Evolutionary conservation across 805 yeast species (phyloP).

Genomic region (Suhomyces vadensis): DNA sequence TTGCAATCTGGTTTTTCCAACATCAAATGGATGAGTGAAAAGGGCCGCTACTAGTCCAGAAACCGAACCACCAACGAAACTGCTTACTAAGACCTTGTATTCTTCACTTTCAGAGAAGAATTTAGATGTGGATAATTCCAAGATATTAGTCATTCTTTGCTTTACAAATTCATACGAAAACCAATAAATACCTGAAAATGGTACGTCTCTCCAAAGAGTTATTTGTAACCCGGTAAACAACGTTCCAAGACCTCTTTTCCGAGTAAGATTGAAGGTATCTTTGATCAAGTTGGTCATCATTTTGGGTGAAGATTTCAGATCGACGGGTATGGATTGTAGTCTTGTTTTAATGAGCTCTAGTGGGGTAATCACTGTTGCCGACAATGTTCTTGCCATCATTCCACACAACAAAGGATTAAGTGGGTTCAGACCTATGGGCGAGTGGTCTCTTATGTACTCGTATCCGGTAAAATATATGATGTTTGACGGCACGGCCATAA

Average conservation of each 20-base stretch:
- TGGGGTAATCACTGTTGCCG: slow-evolving; percentile 87
- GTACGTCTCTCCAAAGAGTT: slow-evolving; percentile 96
- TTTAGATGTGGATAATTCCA: slow-evolving; percentile 17
- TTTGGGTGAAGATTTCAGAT: slow-evolving; percentile 23
- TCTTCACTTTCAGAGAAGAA: slow-evolving; percentile 20
- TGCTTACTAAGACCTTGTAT: slow-evolving; percentile 53
- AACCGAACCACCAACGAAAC: slow-evolving; percentile 78
- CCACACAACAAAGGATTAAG: slow-evolving; percentile 86
- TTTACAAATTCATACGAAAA: slow-evolving; percentile 66
- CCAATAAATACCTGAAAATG: slow-evolving; percentile 96
- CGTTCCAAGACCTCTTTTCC: slow-evolving; percentile 56
- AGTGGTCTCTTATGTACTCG: slow-evolving; percentile 77
- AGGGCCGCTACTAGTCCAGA: slow-evolving; percentile 87
- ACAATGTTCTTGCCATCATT: slow-evolving; percentile 72
- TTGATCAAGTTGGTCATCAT: slow-evolving; percentile 48
- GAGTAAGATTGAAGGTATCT: slow-evolving; percentile 55
- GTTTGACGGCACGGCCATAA: slow-evolving; percentile 92
- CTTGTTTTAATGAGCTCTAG: slow-evolving; percentile 85
- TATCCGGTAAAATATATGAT: slow-evolving; percentile 94
- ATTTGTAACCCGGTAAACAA: slow-evolving; percentile 83
- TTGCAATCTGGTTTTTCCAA: slow-evolving; percentile 92
- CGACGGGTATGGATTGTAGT: slow-evolving; percentile 80
- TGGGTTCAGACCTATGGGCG: slow-evolving; percentile 46
- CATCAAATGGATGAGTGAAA: slow-evolving; percentile 92
- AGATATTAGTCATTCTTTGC: slow-evolving; percentile 19